phyloP scores from a whole-genome alignment of 73 alveolate genomes.

The Urostyla sp. region DNA sequence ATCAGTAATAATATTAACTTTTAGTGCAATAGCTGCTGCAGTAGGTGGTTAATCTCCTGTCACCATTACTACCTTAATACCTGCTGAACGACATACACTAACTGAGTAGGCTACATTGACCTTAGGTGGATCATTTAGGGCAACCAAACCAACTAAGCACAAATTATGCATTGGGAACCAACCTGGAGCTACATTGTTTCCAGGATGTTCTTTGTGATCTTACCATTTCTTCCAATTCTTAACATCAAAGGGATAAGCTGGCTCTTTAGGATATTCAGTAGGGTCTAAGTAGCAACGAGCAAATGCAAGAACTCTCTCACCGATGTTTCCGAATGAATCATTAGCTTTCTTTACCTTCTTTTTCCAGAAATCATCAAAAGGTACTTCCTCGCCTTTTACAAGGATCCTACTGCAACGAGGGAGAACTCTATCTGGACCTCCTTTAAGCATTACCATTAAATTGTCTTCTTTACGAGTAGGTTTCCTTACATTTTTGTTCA shows the following conservation, averaged over 20 bases:
- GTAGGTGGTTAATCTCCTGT: constrained; percentile 97
- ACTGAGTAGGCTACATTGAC: constrained; percentile 81
- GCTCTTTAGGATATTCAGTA: constrained; percentile 49
- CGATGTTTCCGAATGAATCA: constrained; percentile 73
- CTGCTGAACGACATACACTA: constrained; percentile 89
- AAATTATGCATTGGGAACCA: constrained; percentile 76
- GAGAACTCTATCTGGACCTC: constrained; percentile 98
- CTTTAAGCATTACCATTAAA: constrained; percentile 85
- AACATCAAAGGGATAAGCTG: constrained; percentile 32
- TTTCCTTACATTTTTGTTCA: background rate
- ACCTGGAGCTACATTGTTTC: background rate
- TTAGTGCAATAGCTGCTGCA: constrained; percentile 97
- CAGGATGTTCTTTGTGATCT: constrained; percentile 7
- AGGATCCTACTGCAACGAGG: constrained; percentile 72
- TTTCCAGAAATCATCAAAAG: constrained; percentile 70
- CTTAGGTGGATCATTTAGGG: constrained; percentile 97
- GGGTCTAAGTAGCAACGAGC: constrained; percentile 71
- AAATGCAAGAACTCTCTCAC: constrained; percentile 93
- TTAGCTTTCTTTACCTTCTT: constrained; percentile 69
- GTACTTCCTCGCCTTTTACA: constrained; percentile 51
- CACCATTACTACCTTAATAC: constrained; percentile 97
- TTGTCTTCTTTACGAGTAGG: constrained; percentile 14
- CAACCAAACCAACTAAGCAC: constrained; percentile 91
- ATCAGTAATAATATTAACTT: constrained; percentile 76
- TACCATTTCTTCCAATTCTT: constrained; percentile 52